A percentile compares a stretch with the other conserved stretches of the same genome.
Evolutionary conservation across 108 stramenopile species (phyloP).

Genomic region (Skeletonema potamos): DNA sequence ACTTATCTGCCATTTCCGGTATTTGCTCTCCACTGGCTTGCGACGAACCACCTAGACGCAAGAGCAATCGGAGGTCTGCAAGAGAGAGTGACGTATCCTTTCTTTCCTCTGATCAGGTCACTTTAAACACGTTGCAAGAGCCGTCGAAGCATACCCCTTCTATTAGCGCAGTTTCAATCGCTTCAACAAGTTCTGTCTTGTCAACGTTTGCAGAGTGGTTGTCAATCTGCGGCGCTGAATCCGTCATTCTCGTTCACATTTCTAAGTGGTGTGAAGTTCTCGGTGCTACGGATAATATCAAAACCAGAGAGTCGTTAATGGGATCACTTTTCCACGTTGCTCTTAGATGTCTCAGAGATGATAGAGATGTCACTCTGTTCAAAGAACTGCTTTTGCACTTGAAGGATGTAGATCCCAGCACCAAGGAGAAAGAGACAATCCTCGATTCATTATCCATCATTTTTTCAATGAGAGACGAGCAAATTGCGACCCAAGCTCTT

Average conservation of each 20-base stretch:
- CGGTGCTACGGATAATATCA: slow-evolving; percentile 8
- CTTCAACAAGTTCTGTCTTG: slow-evolving; percentile 22
- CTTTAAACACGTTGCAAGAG: slow-evolving; percentile 21
- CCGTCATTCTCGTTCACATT: slow-evolving; percentile 1
- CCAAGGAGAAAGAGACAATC: slow-evolving; percentile 14
- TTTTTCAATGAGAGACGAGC: slow-evolving; percentile 7
- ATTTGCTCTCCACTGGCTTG: slow-evolving; percentile 23
- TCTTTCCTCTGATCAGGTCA: slow-evolving; percentile 5
- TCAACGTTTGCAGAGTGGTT: slow-evolving; percentile 31
- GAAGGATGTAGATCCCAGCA: slow-evolving; percentile 7
- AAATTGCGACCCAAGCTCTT: slow-evolving; percentile 9
- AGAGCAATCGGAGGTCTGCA: slow-evolving; percentile 16
- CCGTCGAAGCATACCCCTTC: slow-evolving; percentile 1
- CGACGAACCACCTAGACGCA: slow-evolving; percentile 7
- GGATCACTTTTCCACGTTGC: slow-evolving; percentile 24
- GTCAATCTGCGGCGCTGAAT: slow-evolving; percentile 14
- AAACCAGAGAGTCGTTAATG: slow-evolving; percentile 20
- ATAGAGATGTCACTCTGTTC: slow-evolving; percentile 20
- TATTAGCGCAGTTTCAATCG: slow-evolving; percentile 6
- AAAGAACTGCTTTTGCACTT: slow-evolving; percentile 14
- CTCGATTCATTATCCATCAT: neutral
- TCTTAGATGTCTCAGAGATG: slow-evolving; percentile 11
- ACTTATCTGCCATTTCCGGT: slow-evolving; percentile 66
- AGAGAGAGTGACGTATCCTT: slow-evolving; percentile 15
- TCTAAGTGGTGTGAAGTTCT: slow-evolving; percentile 30